phyloP scores from a whole-genome alignment of 306 rosid genomes.

The Aeschynomene evenia region DNA sequence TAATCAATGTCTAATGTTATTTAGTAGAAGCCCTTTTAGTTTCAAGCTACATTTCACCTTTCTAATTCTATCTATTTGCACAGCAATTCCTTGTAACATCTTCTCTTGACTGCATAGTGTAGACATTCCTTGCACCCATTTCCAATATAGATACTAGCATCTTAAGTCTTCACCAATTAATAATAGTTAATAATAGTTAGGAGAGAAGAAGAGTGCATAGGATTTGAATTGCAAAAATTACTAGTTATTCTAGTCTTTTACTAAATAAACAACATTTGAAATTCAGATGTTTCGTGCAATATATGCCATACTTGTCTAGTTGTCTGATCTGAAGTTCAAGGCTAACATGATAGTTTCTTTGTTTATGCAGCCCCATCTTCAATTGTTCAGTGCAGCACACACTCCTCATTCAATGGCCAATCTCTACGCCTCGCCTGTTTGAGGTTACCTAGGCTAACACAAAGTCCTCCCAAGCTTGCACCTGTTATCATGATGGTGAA shows the following conservation, averaged over 20 bases:
- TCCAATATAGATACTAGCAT: too few species aligned
- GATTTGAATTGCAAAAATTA: too few species aligned
- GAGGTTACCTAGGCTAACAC: conserved; percentile 39
- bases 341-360: conserved; percentile 11
- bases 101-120: background rate
- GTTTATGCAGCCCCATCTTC: conserved; percentile 43
- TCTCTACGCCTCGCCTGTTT: conserved; percentile 38
- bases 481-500: conserved; percentile 56
- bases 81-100: background rate
- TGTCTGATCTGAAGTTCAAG: background rate
- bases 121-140: background rate
- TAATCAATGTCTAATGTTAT: too few species aligned
- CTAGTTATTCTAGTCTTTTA: too few species aligned
- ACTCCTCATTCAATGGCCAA: conserved; percentile 68
- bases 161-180: too few species aligned
- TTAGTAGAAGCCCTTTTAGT: conserved; percentile 1
- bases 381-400: conserved; percentile 44
- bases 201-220: too few species aligned
- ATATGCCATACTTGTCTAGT: background rate
- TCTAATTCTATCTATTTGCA: background rate
- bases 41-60: background rate
- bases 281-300: too few species aligned
- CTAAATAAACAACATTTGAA: background rate
- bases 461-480: conserved; percentile 2
- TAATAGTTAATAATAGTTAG: too few species aligned